Conservation (phyloP, 106 monocot genomes). For the Platanthera zijinensis region DNA sequence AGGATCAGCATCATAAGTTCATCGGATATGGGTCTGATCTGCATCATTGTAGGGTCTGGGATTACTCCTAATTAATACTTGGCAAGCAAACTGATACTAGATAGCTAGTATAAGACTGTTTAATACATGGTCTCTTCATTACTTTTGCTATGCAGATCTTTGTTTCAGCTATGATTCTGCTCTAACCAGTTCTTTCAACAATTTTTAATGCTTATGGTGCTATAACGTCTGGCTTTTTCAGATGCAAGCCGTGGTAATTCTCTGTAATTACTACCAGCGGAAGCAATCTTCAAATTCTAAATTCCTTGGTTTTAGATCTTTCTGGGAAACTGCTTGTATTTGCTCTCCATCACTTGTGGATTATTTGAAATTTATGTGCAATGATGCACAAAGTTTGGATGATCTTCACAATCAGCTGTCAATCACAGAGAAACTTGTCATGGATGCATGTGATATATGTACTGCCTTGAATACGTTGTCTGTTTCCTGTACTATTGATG, state of each 20-base stretch:
- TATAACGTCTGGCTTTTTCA: background rate
- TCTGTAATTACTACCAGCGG: slow-evolving; percentile 6
- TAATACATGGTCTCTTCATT: background rate
- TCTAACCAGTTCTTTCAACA: background rate
- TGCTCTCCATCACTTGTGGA: background rate
- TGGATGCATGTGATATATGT: slow-evolving; percentile 10
- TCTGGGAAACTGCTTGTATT: slow-evolving; percentile 7
- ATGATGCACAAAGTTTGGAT: background rate
- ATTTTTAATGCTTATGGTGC: background rate
- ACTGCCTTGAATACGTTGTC: background rate
- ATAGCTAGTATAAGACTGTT: no score
- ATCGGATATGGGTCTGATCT: no score
- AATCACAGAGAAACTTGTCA: background rate
- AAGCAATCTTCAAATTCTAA: background rate
- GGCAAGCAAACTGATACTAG: no score
- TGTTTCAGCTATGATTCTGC: background rate
- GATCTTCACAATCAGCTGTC: background rate
- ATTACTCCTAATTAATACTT: no score
- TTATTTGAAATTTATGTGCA: slow-evolving; percentile 3
- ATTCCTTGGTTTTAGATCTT: background rate
- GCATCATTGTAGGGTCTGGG: no score
- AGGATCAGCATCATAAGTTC: no score
- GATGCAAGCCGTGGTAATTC: background rate
- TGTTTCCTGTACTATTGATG: background rate
- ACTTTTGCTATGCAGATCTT: background rate